These are phyloP conservation scores for Mycena rosella DNA, from an alignment of 768 basidiomycete species.

Conservation along the genomic window DNA sequence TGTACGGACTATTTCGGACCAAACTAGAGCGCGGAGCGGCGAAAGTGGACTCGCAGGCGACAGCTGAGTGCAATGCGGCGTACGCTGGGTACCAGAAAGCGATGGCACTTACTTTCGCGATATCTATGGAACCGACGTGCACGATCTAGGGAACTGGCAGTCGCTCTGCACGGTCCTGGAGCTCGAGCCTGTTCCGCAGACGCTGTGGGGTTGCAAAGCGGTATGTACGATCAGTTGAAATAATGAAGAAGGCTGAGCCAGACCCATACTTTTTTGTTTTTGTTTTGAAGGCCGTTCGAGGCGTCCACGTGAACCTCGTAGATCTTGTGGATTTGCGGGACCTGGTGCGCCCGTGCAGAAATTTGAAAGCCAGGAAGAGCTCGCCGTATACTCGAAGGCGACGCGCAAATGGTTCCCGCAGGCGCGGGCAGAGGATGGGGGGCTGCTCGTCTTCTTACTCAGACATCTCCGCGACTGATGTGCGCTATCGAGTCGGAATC, in stretches of 20 bases:
- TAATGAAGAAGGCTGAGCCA: no score
- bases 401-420: constrained; percentile 12
- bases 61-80: constrained; percentile 20
- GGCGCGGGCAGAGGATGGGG: neutral
- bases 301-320: constrained; percentile 12
- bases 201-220: neutral
- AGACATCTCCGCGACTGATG: neutral
- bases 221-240: no score
- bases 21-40: neutral
- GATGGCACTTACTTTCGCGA: constrained; percentile 49
- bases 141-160: constrained; percentile 47
- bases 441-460: constrained; percentile 10
- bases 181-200: constrained; percentile 41
- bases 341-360: neutral
- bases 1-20: constrained; percentile 12
- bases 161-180: constrained; percentile 43
- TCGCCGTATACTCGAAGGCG: neutral
- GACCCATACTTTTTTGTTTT: no score
- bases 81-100: constrained; percentile 44
- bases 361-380: constrained; percentile 4
- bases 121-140: constrained; percentile 48
- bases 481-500: no score
- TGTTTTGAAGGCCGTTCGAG: constrained; percentile 3
- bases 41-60: neutral
- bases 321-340: constrained; percentile 12